Conservation (phyloP, 2,329 filamentous ascomycete genomes). For the Chaetomium globosum region DNA sequence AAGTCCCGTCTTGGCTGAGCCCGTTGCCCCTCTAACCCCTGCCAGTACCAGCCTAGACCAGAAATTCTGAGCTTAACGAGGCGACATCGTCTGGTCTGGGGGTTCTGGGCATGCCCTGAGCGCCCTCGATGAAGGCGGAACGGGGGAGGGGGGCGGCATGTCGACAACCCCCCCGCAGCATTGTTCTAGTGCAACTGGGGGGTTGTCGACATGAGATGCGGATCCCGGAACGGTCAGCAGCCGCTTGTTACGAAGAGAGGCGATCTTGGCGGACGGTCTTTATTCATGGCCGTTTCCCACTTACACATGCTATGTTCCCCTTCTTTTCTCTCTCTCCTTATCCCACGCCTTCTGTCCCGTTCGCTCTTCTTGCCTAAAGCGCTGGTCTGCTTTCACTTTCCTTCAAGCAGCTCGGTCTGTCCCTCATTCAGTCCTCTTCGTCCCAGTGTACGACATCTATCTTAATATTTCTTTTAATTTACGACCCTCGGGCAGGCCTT, state of each 20-base stretch:
- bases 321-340: constrained; percentile 26
- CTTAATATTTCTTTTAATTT: constrained; percentile 39
- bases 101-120: constrained; percentile 23
- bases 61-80: constrained; percentile 21
- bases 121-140: neutral
- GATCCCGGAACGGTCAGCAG: constrained; percentile 37
- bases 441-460: constrained; percentile 15
- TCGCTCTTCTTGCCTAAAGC: constrained; percentile 46
- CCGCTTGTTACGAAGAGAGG: constrained; percentile 31
- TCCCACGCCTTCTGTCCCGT: constrained; percentile 36
- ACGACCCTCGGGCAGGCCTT: constrained; percentile 29
- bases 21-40: constrained; percentile 4
- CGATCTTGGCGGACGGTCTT: constrained; percentile 36
- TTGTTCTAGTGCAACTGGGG: constrained; percentile 13
- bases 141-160: constrained; percentile 1
- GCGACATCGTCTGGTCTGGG: constrained; percentile 7
- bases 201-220: constrained; percentile 30
- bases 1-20: constrained; percentile 24
- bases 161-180: constrained; percentile 9
- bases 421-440: constrained; percentile 29
- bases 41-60: constrained; percentile 7
- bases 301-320: constrained; percentile 22
- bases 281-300: constrained; percentile 36
- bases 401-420: constrained; percentile 39
- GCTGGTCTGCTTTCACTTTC: constrained; percentile 53